Base-by-base conservation (phyloP, 2,329 filamentous ascomycete species). In the Lasiodiplodia sp. region DNA sequence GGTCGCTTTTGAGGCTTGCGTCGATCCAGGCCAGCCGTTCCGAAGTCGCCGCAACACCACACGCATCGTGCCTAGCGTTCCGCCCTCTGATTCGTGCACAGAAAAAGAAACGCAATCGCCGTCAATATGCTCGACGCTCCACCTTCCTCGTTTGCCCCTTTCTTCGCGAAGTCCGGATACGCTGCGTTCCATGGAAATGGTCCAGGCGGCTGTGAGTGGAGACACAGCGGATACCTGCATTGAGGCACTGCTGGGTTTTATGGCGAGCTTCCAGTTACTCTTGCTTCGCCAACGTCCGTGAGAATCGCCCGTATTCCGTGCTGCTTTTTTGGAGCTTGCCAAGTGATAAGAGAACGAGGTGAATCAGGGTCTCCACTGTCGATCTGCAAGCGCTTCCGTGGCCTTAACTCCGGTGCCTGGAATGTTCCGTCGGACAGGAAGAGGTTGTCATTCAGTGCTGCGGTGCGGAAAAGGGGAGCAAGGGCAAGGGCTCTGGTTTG, bases 331-430 rank as follows among this genome's bases (percentile, higher is more conserved):
- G 7, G 11, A 23, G 4, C 10, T 12, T 47, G 57, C 38, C 57
- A 47, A 60, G 38, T 60, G 57, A 60, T 60, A 60, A 60, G 57
- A 18, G 25, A 57, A 21, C 44, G 44, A 47, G 44, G 44, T 47
- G 40, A 18, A 44, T 44, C 40, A 18, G 31, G 31, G 40, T 44
- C 40, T 18, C 16, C 40, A 12, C 38, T 16, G 38, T 6, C 11
- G 38, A 16, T 40, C 38, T 16, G 38, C 11, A 14, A 28, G 12
- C 38, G 14, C 38, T 16, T 3, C 11, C 38, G 1, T 3, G 12
- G 5, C 38, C 11, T 40, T 40, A 4, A 40, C 38, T 5, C 38
- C 38, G 12, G 38, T 1, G 38, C 38, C 31, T 34, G 31, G 31
- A 34, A 34, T 34, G 31, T 34, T 34, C 31, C 31, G 31, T 34